phyloP scores from a whole-genome alignment of 306 rosid species.

The Lathyrus aphaca region DNA sequence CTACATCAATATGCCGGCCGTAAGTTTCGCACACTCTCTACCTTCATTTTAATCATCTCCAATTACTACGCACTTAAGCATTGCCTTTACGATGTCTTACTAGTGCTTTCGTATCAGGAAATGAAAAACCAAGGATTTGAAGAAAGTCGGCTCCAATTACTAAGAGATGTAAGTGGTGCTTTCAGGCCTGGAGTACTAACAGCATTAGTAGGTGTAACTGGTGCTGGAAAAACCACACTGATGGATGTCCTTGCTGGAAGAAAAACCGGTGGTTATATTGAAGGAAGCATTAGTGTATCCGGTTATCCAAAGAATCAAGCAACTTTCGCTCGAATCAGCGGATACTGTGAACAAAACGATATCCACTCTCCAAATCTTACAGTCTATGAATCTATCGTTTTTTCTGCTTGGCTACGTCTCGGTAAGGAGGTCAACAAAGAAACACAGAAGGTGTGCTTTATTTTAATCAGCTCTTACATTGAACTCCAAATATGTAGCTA shows the following conservation, averaged over 20 bases:
- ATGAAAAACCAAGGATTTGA: slow-evolving; percentile 49
- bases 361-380: slow-evolving; percentile 56
- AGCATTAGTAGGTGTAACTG: slow-evolving; percentile 61
- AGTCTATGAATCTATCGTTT: slow-evolving; percentile 53
- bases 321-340: slow-evolving; percentile 58
- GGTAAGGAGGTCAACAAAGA: slow-evolving; percentile 48
- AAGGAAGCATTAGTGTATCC: slow-evolving; percentile 55
- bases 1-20: slow-evolving; percentile 58
- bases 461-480: slow-evolving; percentile 26
- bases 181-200: slow-evolving; percentile 60
- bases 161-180: slow-evolving; percentile 55
- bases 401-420: slow-evolving; percentile 60
- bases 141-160: slow-evolving; percentile 48
- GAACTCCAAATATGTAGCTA: not conserved
- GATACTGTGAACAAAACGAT: slow-evolving; percentile 63
- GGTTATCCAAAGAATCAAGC: slow-evolving; percentile 61
- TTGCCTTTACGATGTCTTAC: slow-evolving; percentile 17
- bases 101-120: slow-evolving; percentile 43
- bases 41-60: slow-evolving; percentile 30
- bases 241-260: slow-evolving; percentile 66
- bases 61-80: slow-evolving; percentile 14
- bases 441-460: slow-evolving; percentile 44
- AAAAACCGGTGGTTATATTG: slow-evolving; percentile 60
- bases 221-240: slow-evolving; percentile 68
- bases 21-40: slow-evolving; percentile 36